Evolutionary conservation across 2,329 filamentous ascomycete genomes (phyloP), one percentile per base, ranked within the genome.

Genomic region (Bipolaris zeicola): DNA sequence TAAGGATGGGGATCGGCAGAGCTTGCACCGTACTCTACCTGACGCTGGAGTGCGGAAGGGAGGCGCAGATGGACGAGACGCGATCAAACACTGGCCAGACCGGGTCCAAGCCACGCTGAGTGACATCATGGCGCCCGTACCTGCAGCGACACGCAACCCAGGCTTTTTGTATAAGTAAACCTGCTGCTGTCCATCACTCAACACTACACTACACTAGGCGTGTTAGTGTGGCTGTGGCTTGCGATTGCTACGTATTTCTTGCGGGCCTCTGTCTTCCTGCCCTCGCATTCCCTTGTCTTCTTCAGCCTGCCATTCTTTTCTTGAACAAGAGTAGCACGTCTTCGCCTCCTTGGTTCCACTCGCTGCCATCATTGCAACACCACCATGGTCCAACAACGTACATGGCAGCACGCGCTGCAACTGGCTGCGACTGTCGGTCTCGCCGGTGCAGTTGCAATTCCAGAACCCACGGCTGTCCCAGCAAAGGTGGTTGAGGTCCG

Each of bases 381-480:
- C 31, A 61, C 33, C 34, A 70, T 69, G 68, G 62, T 52, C 26
- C 45, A 47, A 10, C 58, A 46, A 44, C 51, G 57, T 22, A 47
- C 26, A 39, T 58, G 57, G 48, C 62, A 68, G 59, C 59, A 58
- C 46, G 58, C 60, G 26, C 55, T 73, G 54, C 62, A 71, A 28
- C 55, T 73, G 39, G 60, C 60, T 22, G 59, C 64, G 13, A 58
- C 64, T 5, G 38, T 72, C 3, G 55, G 60, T 13, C 55, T 67
- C 20, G 67, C 59, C 24, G 54, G 64, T 49, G 72, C 72, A 22
- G 53, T 70, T 10, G 69, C 66, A 1, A 57, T 75, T 20, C 73
- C 73, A n/a, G 69, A 71, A 11, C 65, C 70, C 31, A 75, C 72
- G 5, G 62, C 65, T 11, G 69, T 56, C 5, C 72, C 72, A n/a